A percentile compares a stretch with the other conserved stretches of the same genome.
phyloP scores from a whole-genome alignment of 306 rosid species.

The Pyrus pyrifolia region DNA sequence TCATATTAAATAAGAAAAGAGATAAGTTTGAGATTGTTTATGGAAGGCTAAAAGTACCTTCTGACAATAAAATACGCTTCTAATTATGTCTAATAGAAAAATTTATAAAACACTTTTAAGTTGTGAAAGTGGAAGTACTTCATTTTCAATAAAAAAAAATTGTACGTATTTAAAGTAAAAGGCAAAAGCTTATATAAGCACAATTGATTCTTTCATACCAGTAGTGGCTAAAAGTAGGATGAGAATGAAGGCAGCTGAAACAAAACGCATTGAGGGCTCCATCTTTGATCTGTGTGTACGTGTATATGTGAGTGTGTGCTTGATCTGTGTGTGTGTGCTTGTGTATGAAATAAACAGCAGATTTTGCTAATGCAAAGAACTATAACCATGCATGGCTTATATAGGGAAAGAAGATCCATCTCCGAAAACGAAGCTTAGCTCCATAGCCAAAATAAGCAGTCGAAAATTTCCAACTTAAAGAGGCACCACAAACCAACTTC shows the following conservation, averaged over 20 bases:
- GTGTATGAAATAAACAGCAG: neutral
- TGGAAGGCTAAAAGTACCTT: neutral
- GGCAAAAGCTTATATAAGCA: neutral
- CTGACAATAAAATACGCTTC: neutral
- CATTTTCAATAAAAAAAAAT: neutral
- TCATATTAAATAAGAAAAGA: neutral
- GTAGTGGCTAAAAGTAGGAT: neutral
- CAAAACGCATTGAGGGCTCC: constrained; percentile 20
- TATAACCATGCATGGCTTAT: neutral
- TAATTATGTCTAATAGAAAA: too few species aligned
- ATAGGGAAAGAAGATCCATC: neutral
- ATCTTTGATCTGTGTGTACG: neutral
- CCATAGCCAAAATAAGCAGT: neutral
- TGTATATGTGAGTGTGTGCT: neutral
- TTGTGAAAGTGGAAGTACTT: neutral
- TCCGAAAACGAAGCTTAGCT: neutral
- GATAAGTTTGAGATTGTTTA: neutral
- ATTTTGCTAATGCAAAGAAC: neutral
- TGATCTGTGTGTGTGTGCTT: neutral
- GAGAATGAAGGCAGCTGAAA: constrained; percentile 27
- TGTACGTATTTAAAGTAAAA: neutral
- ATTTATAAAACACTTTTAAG: neutral
- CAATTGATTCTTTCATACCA: neutral
- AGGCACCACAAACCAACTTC: neutral
- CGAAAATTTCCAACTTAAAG: neutral